These are phyloP conservation scores for Leptographium galeiforme DNA, from an alignment of 2,329 filamentous ascomycete genomes.

Conservation along the genomic window DNA sequence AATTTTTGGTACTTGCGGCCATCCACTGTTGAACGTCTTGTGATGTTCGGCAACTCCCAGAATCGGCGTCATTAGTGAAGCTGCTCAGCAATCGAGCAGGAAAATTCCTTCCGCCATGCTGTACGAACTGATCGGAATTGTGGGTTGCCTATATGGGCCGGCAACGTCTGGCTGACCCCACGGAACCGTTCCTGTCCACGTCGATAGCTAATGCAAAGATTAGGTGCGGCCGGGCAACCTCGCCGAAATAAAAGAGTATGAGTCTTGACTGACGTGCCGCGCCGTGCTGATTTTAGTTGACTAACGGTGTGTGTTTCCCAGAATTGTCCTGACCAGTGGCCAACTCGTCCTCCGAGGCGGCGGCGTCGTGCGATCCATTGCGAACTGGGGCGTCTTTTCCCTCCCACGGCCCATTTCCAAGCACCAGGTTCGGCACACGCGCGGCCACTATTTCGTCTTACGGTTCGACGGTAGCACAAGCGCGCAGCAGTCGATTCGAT, in stretches of 20 bases:
- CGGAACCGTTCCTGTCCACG: background rate
- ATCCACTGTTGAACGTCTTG: background rate
- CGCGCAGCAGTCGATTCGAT: slow-evolving; percentile 62
- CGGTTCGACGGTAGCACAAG: slow-evolving; percentile 71
- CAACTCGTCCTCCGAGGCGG: slow-evolving; percentile 67
- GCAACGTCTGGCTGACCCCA: no score
- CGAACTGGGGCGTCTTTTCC: slow-evolving; percentile 89
- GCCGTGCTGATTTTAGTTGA: slow-evolving; percentile 4
- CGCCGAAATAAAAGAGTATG: slow-evolving; percentile 85
- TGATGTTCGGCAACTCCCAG: background rate
- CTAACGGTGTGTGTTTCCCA: slow-evolving; percentile 20
- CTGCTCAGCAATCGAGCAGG: background rate
- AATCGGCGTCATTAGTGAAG: background rate
- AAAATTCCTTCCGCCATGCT: slow-evolving; percentile 49
- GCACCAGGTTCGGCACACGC: slow-evolving; percentile 70
- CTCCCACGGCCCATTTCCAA: slow-evolving; percentile 68
- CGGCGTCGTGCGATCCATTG: slow-evolving; percentile 82
- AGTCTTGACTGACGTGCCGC: no score
- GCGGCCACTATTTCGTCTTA: slow-evolving; percentile 96
- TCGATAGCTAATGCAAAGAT: background rate
- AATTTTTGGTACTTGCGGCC: background rate
- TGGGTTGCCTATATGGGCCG: slow-evolving; percentile 29
- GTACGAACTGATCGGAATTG: slow-evolving; percentile 95
- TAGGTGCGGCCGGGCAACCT: slow-evolving; percentile 88
- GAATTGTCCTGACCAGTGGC: slow-evolving; percentile 78